Evolutionary conservation across 129 eudicot genomes (phyloP).

Genomic region (Chrysanthemum lavandulifolium): DNA sequence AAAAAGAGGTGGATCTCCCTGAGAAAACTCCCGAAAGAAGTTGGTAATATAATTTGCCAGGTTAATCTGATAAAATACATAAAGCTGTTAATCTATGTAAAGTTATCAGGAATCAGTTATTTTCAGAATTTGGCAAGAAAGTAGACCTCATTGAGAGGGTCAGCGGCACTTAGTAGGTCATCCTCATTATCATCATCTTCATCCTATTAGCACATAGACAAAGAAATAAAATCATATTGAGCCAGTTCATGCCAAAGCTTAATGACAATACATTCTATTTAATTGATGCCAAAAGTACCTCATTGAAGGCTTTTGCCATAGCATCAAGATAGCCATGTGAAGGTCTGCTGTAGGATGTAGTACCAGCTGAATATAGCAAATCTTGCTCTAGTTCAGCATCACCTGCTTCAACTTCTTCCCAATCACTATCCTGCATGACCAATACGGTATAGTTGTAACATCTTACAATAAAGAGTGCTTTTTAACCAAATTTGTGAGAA

Average conservation of each 20-base stretch:
- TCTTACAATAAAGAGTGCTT: background rate
- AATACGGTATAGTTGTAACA: background rate
- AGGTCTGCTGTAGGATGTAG: conserved; percentile 59
- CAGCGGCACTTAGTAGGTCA: conserved; percentile 67
- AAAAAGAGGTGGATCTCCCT: conserved; percentile 56
- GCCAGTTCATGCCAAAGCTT: background rate
- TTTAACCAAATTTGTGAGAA: background rate
- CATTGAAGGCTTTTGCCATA: conserved; percentile 79
- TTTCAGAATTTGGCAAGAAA: conserved; percentile 4
- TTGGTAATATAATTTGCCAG: conserved; percentile 58
- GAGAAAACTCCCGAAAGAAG: conserved; percentile 65
- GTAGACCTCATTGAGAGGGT: conserved; percentile 89
- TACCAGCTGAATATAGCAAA: conserved; percentile 41
- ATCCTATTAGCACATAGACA: conserved; percentile 39
- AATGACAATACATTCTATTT: conserved; percentile 10
- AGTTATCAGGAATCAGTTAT: background rate
- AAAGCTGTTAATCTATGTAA: background rate
- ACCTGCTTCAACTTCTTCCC: conserved; percentile 84
- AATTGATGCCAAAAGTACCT: conserved; percentile 34
- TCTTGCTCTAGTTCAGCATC: conserved; percentile 50
- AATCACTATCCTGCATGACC: conserved; percentile 77
- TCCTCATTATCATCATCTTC: conserved; percentile 75
- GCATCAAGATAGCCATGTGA: conserved; percentile 69
- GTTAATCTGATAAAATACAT: conserved; percentile 58
- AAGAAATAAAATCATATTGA: background rate